These are phyloP conservation scores for Pilaira anomala DNA, from an alignment of 192 early-diverging fungal genomes.

Conservation along the genomic window DNA sequence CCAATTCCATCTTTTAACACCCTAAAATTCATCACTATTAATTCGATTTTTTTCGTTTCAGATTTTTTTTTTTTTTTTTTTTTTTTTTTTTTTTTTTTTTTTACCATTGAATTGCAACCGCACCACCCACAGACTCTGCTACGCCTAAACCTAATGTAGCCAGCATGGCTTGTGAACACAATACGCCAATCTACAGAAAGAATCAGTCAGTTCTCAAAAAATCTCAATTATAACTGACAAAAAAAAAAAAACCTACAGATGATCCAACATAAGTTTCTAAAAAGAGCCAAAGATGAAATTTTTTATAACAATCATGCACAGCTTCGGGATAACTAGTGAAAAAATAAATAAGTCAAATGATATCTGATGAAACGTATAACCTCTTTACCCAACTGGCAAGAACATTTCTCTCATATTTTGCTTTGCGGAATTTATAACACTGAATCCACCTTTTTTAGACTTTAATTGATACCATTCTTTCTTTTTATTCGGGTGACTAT, in stretches of 20 bases:
- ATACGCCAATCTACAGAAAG: constrained; percentile 49
- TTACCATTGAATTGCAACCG: constrained; percentile 65
- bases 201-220: background rate
- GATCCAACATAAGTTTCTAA: constrained; percentile 63
- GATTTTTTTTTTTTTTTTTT: too few species aligned
- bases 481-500: background rate
- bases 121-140: constrained; percentile 52
- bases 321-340: constrained; percentile 51
- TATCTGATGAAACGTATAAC: too few species aligned
- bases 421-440: constrained; percentile 27
- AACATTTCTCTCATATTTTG: constrained; percentile 54
- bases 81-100: background rate
- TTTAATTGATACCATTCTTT: constrained; percentile 11
- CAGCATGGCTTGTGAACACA: constrained; percentile 67
- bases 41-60: too few species aligned
- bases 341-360: too few species aligned
- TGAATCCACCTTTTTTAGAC: background rate
- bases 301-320: constrained; percentile 55
- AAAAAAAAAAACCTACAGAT: constrained; percentile 39
- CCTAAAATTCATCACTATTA: constrained; percentile 12
- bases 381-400: constrained; percentile 46
- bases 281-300: constrained; percentile 58
- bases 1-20: constrained; percentile 67
- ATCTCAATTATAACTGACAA: background rate
- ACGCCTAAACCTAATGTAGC: constrained; percentile 54